Conservation (phyloP, 331 rosid genomes). For the Pyrus hybrid region DNA sequence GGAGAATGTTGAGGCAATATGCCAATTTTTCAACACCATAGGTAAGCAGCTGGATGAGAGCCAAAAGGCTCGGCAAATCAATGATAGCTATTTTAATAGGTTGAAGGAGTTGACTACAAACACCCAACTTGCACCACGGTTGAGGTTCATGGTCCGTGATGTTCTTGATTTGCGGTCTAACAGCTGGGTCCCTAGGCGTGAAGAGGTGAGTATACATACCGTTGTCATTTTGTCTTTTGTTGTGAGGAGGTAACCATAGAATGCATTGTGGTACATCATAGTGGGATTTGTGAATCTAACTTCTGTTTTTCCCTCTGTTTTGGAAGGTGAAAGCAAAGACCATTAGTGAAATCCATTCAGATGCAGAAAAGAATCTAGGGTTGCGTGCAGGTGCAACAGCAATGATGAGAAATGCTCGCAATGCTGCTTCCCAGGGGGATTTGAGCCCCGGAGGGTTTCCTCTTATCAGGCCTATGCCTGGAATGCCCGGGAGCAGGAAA, state of each 20-base stretch:
- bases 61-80: conserved; percentile 66
- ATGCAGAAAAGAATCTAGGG: conserved; percentile 92
- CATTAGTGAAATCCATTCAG: conserved; percentile 88
- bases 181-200: conserved; percentile 95
- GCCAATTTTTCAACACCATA: conserved; percentile 87
- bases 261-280: neutral
- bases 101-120: conserved; percentile 67
- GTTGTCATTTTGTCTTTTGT: neutral
- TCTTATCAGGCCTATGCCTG: conserved; percentile 37
- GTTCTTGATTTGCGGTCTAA: conserved; percentile 72
- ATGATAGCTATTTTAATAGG: conserved; percentile 67
- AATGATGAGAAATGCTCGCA: conserved; percentile 69
- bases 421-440: conserved; percentile 50
- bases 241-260: neutral
- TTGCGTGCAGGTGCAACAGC: conserved; percentile 94
- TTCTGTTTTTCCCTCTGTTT: neutral
- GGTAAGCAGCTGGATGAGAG: conserved; percentile 94
- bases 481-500: conserved; percentile 84
- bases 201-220: conserved; percentile 49
- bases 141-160: conserved; percentile 83
- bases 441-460: conserved; percentile 56
- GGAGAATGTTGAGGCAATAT: conserved; percentile 98
- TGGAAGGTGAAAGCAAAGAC: conserved; percentile 68
- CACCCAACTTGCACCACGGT: conserved; percentile 65
- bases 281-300: neutral